Base-by-base conservation (phyloP, 176 grass and related monocot species). In the Aegilops tauschii region DNA sequence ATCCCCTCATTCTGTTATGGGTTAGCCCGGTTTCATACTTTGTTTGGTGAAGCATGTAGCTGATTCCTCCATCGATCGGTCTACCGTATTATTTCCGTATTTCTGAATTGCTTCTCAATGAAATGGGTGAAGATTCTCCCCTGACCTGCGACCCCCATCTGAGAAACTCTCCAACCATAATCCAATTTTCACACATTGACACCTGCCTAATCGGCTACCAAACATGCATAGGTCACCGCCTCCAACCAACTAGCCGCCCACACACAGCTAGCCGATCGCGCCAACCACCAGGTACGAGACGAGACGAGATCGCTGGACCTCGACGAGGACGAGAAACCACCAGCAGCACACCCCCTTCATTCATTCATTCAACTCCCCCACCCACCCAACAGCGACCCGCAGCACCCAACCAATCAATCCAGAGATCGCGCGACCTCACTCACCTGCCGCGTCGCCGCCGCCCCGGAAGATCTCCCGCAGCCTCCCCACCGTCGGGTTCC, bases 381-480 rank as follows among this genome's bases (percentile, higher is more conserved):
- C 59, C 80, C 5, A 83, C 59, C 74, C 12, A 87, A 67, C 85
- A 80, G 68, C 80, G 12, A 72, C 21, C 32, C 42, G 6, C n/a
- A 25, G 32, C 61, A 31, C 0, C 16, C 65, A 40, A 76, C 44
- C 44, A 47, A 47, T 47, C 40, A 2, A 2, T 18, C 13, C 6
- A 76, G n/a, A n/a, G 13, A 63, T 79, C 35, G 12, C 27, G 83
- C 49, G 49, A 6, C 14, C 59, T 87, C 76, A 71, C 61, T 87
- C 81, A 91, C 80, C 84, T 69, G 75, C 70, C 79, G 29, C 80
- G 68, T 84, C 66, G 61, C 66, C 79, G 63, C 76, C 67, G 61
- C 37, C 21, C 68, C 63, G 45, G 69, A 92, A 71, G 76, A 92
- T 76, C 84, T 92, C 87, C 61, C 91, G 91, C 49, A 89, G 68